phyloP scores from a whole-genome alignment of 305 asterid genomes.

The Solanum hybrid region DNA sequence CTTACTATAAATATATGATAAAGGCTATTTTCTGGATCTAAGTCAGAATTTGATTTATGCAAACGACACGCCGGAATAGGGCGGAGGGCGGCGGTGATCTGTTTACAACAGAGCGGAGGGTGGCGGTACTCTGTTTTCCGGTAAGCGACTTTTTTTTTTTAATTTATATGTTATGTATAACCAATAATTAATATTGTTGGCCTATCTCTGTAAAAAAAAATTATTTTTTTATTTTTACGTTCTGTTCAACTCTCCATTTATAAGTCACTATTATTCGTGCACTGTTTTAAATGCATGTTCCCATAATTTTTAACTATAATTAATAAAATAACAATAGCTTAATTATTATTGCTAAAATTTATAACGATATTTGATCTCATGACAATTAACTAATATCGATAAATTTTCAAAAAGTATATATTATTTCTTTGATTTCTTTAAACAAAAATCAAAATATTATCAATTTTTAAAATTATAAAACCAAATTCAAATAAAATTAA shows the following conservation, averaged over 20 bases:
- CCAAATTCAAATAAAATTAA: no score
- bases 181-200: background rate
- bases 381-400: no score
- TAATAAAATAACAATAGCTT: no score
- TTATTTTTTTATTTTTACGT: background rate
- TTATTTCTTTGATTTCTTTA: background rate
- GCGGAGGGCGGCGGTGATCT: background rate
- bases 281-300: background rate
- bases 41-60: background rate
- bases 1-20: background rate
- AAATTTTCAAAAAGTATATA: no score
- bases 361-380: fast-evolving
- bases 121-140: background rate
- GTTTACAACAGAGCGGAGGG: background rate
- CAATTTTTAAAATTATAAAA: no score
- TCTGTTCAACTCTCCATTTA: background rate
- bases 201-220: background rate
- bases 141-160: background rate
- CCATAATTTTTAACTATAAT: background rate
- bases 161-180: background rate
- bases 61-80: background rate
- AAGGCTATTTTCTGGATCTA: background rate
- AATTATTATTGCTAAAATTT: no score
- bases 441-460: no score
- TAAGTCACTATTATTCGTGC: background rate